phyloP scores from a whole-genome alignment of 805 yeast genomes.

The Candida ascalaphidarum region DNA sequence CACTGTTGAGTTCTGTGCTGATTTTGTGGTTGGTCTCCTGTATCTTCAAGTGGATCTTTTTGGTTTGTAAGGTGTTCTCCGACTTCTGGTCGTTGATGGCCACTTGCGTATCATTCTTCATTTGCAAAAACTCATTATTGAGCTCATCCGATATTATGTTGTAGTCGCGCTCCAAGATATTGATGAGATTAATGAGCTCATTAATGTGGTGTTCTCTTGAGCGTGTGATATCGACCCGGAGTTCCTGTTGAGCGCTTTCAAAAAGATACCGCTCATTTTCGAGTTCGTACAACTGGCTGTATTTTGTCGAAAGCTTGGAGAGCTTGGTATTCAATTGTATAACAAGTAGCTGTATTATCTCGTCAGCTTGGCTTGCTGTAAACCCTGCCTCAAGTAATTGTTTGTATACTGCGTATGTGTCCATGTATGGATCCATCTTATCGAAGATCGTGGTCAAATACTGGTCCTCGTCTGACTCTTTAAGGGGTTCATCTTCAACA shows the following conservation, averaged over 20 bases:
- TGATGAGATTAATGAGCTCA: slow-evolving; percentile 56
- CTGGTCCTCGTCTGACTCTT: slow-evolving; percentile 7
- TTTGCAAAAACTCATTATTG: slow-evolving; percentile 47
- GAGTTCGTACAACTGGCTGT: slow-evolving; percentile 53
- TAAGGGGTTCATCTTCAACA: no score
- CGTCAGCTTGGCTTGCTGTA: slow-evolving; percentile 51
- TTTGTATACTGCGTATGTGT: slow-evolving; percentile 44
- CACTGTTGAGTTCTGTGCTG: slow-evolving; percentile 71
- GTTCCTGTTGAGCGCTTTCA: slow-evolving; percentile 87
- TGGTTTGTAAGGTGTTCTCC: slow-evolving; percentile 71
- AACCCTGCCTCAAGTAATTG: slow-evolving; percentile 51
- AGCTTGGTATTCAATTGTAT: slow-evolving; percentile 34
- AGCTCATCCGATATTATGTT: slow-evolving; percentile 70
- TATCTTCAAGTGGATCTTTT: slow-evolving; percentile 55
- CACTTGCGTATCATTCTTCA: slow-evolving; percentile 71
- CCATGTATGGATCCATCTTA: slow-evolving; percentile 35
- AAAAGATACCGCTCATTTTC: slow-evolving; percentile 85
- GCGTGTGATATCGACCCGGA: slow-evolving; percentile 67
- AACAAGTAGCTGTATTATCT: slow-evolving; percentile 42
- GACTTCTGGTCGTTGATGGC: slow-evolving; percentile 81
- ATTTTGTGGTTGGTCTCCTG: slow-evolving; percentile 83
- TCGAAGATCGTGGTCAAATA: slow-evolving; percentile 54
- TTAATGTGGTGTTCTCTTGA: slow-evolving; percentile 64
- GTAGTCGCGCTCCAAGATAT: slow-evolving; percentile 63
- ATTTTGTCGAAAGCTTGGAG: slow-evolving; percentile 35